phyloP scores from a whole-genome alignment of 164 flowering plant genomes.

The Tetrastigma voinierianum region DNA sequence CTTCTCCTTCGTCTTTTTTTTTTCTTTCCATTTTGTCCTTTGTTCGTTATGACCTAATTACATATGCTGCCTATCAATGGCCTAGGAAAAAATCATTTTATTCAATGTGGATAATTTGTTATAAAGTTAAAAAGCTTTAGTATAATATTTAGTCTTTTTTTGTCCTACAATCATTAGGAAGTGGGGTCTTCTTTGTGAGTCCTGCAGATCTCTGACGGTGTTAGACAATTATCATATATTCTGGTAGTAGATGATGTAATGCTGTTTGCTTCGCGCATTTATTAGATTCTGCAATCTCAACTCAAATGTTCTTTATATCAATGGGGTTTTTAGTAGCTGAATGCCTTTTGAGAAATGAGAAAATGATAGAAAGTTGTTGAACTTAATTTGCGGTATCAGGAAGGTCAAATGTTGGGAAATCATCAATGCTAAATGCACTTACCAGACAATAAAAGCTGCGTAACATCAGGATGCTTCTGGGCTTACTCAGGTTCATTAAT shows the following conservation, averaged over 20 bases:
- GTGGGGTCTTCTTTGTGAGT: no score
- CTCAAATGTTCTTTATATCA: no score
- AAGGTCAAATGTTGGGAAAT: constrained; percentile 98
- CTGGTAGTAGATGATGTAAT: background rate
- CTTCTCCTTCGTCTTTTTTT: background rate
- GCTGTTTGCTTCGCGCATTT: background rate
- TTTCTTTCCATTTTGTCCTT: background rate
- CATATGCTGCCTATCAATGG: no score
- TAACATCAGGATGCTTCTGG: constrained; percentile 99
- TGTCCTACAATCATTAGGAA: no score
- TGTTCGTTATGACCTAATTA: no score
- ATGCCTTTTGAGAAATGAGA: background rate
- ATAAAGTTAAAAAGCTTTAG: no score
- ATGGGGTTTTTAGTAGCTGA: no score
- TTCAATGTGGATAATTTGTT: no score
- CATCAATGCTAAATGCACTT: constrained; percentile 88
- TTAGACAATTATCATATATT: background rate
- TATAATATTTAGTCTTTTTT: no score
- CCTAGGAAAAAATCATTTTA: no score
- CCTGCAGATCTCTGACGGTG: background rate
- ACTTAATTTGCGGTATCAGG: constrained; percentile 39
- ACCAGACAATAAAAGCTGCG: constrained; percentile 96
- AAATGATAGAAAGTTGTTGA: background rate
- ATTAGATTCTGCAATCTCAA: background rate
- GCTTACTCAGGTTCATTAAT: constrained; percentile 73